Conservation (phyloP, 176 grass and related monocot genomes). For the Chrysopogon serrulatus region DNA sequence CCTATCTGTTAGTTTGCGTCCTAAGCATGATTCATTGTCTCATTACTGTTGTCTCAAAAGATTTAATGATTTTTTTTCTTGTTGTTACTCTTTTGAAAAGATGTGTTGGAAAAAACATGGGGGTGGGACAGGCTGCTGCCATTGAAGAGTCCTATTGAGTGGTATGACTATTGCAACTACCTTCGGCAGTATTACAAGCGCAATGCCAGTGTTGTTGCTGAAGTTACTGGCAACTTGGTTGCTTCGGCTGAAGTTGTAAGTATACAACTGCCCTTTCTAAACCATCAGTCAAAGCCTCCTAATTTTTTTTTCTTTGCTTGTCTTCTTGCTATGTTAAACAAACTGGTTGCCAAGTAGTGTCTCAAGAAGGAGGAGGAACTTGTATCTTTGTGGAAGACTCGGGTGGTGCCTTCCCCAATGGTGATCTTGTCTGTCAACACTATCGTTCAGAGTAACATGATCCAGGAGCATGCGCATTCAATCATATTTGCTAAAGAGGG, state of each 20-base stretch:
- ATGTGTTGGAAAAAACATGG: background rate
- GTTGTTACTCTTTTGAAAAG: background rate
- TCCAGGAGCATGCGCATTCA: background rate
- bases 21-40: background rate
- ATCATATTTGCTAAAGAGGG: background rate
- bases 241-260: background rate
- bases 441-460: background rate
- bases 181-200: background rate
- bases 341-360: background rate
- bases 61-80: background rate
- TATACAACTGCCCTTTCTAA: background rate
- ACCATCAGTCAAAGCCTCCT: background rate
- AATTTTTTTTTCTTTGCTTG: background rate
- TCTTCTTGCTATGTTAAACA: background rate
- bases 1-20: background rate
- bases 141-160: background rate
- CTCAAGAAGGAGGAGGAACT: constrained; percentile 8
- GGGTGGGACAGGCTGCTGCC: background rate
- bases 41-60: background rate
- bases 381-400: background rate
- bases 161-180: background rate
- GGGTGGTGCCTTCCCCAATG: rapidly evolving
- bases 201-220: background rate
- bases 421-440: background rate
- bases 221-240: background rate